A percentile compares a stretch with the other conserved stretches of the same genome.
These are phyloP conservation scores for Serendipita sp. DNA, from an alignment of 768 basidiomycete genomes.

Conservation along the genomic window DNA sequence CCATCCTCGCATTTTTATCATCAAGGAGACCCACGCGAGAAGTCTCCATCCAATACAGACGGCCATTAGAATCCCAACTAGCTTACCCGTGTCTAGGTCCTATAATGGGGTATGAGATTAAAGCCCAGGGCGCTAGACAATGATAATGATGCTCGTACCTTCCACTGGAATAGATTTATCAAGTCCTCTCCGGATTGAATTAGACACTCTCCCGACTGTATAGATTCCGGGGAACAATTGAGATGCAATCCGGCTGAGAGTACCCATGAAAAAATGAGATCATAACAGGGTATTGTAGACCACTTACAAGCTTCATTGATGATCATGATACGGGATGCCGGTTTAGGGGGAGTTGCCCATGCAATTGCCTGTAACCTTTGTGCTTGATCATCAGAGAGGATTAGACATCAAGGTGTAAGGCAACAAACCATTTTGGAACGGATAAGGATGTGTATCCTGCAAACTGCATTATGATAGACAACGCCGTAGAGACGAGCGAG, in stretches of 20 bases:
- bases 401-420: not conserved
- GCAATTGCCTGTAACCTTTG: conserved; percentile 7
- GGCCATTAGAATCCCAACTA: conserved; percentile 4
- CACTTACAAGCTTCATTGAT: conserved; percentile 21
- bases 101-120: conserved; percentile 5
- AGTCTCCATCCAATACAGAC: not conserved
- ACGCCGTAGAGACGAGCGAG: conserved; percentile 18
- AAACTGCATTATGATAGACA: conserved; percentile 17
- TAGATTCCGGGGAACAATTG: conserved; percentile 17
- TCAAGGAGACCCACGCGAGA: not conserved
- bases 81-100: conserved; percentile 15
- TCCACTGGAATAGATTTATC: conserved; percentile 17
- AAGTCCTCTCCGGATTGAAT: conserved; percentile 21
- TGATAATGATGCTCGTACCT: not conserved
- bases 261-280: not conserved
- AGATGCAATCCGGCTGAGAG: conserved; percentile 16
- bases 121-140: not conserved
- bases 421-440: conserved; percentile 17
- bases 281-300: not conserved
- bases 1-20: conserved; percentile 3
- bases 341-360: conserved; percentile 12
- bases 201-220: conserved; percentile 20
- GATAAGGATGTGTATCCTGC: conserved; percentile 19
- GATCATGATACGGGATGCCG: conserved; percentile 19
- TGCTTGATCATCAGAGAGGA: conserved; percentile 4